These are phyloP conservation scores for Fusarium sp. DNA, from an alignment of 2,329 filamentous ascomycete genomes.

Conservation along the genomic window DNA sequence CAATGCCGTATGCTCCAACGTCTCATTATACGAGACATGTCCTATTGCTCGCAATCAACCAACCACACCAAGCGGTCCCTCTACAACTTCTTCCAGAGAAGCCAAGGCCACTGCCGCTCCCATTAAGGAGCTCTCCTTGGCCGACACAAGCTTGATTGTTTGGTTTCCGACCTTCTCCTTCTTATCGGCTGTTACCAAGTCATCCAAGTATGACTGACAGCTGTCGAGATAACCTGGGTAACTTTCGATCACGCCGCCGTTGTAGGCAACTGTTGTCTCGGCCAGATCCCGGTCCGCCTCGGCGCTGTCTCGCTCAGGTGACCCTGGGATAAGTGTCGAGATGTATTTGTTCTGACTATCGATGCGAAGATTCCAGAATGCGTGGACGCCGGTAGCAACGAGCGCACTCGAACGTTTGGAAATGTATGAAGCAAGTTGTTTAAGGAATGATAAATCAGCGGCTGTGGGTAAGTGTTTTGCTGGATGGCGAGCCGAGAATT, in stretches of 20 bases:
- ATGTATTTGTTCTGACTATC: conserved; percentile 59
- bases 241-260: conserved; percentile 82
- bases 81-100: conserved; percentile 48
- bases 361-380: conserved; percentile 68
- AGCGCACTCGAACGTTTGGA: conserved; percentile 70
- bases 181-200: conserved; percentile 59
- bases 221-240: conserved; percentile 75
- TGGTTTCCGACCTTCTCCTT: conserved; percentile 53
- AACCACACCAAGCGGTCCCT: conserved; percentile 34
- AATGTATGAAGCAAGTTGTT: conserved; percentile 65
- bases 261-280: conserved; percentile 77
- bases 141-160: conserved; percentile 73
- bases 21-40: conserved; percentile 6
- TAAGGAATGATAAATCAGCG: conserved; percentile 65
- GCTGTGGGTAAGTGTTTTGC: conserved; percentile 56
- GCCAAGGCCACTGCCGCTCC: conserved; percentile 80
- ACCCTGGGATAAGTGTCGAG: conserved; percentile 48
- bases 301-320: conserved; percentile 57
- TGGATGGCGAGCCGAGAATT: conserved; percentile 66
- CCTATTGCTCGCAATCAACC: conserved; percentile 8
- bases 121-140: conserved; percentile 79
- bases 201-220: conserved; percentile 74
- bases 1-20: conserved; percentile 25
- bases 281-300: conserved; percentile 63
- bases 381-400: conserved; percentile 69